Evolutionary conservation across 495 filamentous ascomycete species (phyloP).

Genomic region (Geopyxis carbonaria): DNA sequence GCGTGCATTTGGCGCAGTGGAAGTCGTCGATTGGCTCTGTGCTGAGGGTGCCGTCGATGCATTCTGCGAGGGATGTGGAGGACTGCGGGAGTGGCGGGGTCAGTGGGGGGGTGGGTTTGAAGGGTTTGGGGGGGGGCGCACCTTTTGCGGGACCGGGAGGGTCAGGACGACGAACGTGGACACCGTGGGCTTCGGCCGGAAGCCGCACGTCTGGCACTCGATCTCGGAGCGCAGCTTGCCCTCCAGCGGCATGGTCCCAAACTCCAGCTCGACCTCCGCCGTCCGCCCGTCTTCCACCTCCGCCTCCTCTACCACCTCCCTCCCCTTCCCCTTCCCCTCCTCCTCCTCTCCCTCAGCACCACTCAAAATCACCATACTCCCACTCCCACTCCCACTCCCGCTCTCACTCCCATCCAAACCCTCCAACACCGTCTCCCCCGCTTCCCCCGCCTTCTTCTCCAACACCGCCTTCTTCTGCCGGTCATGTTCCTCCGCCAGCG

Average conservation of each 20-base stretch:
- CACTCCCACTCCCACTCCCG: too few species aligned
- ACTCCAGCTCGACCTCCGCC: conserved; percentile 11
- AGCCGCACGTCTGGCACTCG: conserved; percentile 75
- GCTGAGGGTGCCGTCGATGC: conserved; percentile 87
- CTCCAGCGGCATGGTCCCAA: conserved; percentile 25
- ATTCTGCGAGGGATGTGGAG: conserved; percentile 48
- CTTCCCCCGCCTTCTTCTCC: conserved; percentile 1
- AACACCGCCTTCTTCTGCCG: conserved; percentile 24
- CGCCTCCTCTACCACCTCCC: too few species aligned
- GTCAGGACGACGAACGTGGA: conserved; percentile 86
- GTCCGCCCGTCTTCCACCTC: conserved; percentile 10
- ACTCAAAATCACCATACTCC: not conserved
- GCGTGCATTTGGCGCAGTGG: conserved; percentile 77
- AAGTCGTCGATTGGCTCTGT: conserved; percentile 94
- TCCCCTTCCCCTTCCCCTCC: conserved; percentile 7
- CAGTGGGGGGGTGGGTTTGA: too few species aligned
- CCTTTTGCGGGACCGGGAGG: conserved; percentile 67
- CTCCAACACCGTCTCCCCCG: too few species aligned
- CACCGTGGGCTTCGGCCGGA: conserved; percentile 64
- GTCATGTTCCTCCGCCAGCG: conserved; percentile 84
- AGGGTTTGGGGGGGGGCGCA: too few species aligned
- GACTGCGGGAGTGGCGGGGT: conserved; percentile 30
- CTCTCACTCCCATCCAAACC: too few species aligned
- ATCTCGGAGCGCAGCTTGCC: conserved; percentile 68
- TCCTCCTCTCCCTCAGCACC: conserved; percentile 1